Base-by-base conservation (phyloP, 2,329 filamentous ascomycete species). In the Seiridium unicorne region DNA sequence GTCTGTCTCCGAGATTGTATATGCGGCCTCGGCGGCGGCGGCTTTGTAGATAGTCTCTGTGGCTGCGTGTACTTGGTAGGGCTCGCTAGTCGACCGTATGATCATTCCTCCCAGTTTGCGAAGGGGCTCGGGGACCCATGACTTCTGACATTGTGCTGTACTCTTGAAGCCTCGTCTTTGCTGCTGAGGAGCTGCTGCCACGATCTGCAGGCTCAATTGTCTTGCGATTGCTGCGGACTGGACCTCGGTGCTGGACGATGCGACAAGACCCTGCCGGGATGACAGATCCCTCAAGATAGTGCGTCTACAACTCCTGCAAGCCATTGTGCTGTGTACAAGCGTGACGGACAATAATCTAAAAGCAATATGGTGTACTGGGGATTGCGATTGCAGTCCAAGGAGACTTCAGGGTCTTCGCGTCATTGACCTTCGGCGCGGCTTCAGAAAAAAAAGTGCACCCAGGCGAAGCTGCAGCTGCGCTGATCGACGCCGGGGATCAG, bases 21-120 rank as follows among this genome's bases (percentile, higher is more conserved):
- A 97, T 63, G 88, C 85, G 51, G 90, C 93, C 64, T 90, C 86
- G 60, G 76, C 77, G 7, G 88, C 84, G 76, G 92, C 96, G 63
- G 86, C 83, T 71, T 90, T 88, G 79, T 92, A 93, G 60, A 97
- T 80, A 60, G 84, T 80, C 77, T 96, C 89, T 34, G 92, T 95
- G 55, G 87, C 86, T 61, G 87, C 89, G 71, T 95, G 91, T 40
- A 93, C 90, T 58, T 90, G 84, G 73, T 97, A 97, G 10, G 79
- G 76, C 61, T 81, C 73, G 40, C 61, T 58, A 2, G 66, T 59
- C 7, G 53, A 65, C 4, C 36, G n/a, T 18, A 68, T 58, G 10
- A 63, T 18, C 13, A 58, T 54, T 36, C 70, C 64, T 34, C 79
- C 62, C 13, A 67, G 66, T 31, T 69, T 69, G 6, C 72, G 69